Evolutionary conservation across 345 rosid species (phyloP).

Genomic region (Citrus cavaleriei): DNA sequence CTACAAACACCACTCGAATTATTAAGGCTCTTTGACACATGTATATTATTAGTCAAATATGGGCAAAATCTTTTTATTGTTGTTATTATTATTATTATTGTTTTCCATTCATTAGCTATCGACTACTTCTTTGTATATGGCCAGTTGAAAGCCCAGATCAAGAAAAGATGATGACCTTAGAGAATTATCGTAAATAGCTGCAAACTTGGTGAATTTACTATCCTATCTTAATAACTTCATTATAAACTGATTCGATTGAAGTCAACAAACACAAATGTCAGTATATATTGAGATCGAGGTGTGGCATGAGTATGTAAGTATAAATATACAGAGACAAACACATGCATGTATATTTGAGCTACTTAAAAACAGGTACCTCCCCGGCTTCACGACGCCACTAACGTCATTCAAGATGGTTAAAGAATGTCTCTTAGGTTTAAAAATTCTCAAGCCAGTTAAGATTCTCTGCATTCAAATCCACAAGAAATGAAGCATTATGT

Average conservation of each 20-base stretch:
- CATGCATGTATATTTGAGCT: neutral
- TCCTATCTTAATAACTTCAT: neutral
- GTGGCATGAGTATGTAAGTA: neutral
- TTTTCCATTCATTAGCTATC: neutral
- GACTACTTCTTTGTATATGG: neutral
- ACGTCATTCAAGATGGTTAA: slow-evolving; percentile 57
- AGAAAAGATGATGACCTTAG: too few relatives aligned
- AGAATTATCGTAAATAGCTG: neutral
- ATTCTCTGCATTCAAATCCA: slow-evolving; percentile 33
- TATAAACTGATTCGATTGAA: neutral
- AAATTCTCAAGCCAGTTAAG: slow-evolving; percentile 38
- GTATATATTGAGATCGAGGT: neutral
- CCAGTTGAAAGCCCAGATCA: neutral
- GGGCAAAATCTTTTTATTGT: too few relatives aligned
- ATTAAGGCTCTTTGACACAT: too few relatives aligned
- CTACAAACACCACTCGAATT: too few relatives aligned
- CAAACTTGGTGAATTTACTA: neutral
- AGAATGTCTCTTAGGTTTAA: slow-evolving; percentile 38
- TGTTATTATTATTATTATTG: too few relatives aligned
- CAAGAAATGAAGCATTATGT: too few relatives aligned
- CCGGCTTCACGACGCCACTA: slow-evolving; percentile 65
- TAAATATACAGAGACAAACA: too few relatives aligned
- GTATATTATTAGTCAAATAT: too few relatives aligned
- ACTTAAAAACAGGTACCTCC: slow-evolving; percentile 45
- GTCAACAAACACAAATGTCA: neutral